A percentile compares a stretch with the other conserved stretches of the same genome.
Evolutionary conservation across 768 basidiomycete genomes (phyloP).

Genomic region (Kwoniella bestiolae): DNA sequence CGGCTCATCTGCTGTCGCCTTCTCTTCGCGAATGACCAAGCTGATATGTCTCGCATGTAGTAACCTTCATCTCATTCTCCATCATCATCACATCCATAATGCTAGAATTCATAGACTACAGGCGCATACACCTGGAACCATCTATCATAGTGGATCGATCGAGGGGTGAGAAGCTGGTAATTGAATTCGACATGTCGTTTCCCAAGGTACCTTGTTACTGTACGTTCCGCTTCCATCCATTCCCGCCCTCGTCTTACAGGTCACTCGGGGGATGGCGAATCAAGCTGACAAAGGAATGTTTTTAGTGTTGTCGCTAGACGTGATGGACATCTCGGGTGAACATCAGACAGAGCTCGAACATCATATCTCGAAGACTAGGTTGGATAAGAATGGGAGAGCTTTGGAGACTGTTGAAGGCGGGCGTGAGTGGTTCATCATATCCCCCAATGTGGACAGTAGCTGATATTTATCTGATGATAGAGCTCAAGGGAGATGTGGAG

Average conservation of each 20-base stretch:
- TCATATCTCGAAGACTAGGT: constrained; percentile 80
- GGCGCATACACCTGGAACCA: constrained; percentile 78
- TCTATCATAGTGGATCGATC: constrained; percentile 93
- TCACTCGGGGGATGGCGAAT: too few relatives aligned
- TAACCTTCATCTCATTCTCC: constrained; percentile 87
- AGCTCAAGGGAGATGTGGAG: constrained; percentile 85
- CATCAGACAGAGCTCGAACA: constrained; percentile 85
- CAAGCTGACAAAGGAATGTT: constrained; percentile 14
- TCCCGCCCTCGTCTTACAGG: too few relatives aligned
- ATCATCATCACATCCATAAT: constrained; percentile 89
- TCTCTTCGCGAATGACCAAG: too few relatives aligned
- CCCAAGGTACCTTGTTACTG: constrained; percentile 96
- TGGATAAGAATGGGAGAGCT: constrained; percentile 66
- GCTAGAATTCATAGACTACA: constrained; percentile 95
- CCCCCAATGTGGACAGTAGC: neutral
- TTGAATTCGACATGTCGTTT: constrained; percentile 90
- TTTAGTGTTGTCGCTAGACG: constrained; percentile 88
- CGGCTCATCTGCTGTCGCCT: neutral
- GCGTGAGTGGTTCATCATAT: constrained; percentile 29
- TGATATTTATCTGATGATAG: constrained; percentile 52
- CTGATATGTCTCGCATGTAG: constrained; percentile 58
- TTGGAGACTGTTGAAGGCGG: constrained; percentile 59
- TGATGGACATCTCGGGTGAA: constrained; percentile 98
- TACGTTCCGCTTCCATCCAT: constrained; percentile 61
- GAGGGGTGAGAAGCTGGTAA: constrained; percentile 90